phyloP scores from a whole-genome alignment of 1,284 basidiomycete species.

The Vanrija humicola region DNA sequence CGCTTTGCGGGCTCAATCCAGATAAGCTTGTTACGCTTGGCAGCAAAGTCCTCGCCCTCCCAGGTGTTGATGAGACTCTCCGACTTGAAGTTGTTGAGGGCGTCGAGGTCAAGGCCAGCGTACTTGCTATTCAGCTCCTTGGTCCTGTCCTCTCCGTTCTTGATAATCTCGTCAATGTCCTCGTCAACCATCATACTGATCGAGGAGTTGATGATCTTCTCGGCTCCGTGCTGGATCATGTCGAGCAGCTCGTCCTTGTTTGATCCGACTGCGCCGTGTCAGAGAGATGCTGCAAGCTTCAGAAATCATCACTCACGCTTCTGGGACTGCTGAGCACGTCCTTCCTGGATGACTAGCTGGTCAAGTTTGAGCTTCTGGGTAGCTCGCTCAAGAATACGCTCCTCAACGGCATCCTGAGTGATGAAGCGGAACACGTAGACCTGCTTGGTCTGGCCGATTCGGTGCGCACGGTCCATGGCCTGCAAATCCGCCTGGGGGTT shows the following conservation, averaged over 20 bases:
- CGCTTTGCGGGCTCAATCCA: conserved; percentile 91
- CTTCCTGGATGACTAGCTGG: conserved; percentile 97
- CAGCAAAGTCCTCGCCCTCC: conserved; percentile 90
- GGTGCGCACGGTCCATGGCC: conserved; percentile 98
- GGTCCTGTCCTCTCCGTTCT: conserved; percentile 86
- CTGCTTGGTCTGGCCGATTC: conserved; percentile 98
- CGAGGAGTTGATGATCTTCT: conserved; percentile 84
- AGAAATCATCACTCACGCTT: conserved; percentile 31
- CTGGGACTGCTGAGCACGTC: conserved; percentile 57
- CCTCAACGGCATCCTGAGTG: conserved; percentile 93
- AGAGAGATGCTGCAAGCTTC: not conserved
- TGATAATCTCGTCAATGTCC: conserved; percentile 92
- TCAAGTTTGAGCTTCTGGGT: conserved; percentile 95
- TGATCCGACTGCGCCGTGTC: conserved; percentile 57
- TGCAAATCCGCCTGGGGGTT: conserved; percentile 98
- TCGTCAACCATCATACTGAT: conserved; percentile 71
- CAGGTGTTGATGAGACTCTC: conserved; percentile 82
- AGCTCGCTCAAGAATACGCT: conserved; percentile 92
- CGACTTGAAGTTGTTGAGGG: conserved; percentile 94
- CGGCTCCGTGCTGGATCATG: conserved; percentile 98
- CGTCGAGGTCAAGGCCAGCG: conserved; percentile 86
- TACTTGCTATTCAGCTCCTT: conserved; percentile 87
- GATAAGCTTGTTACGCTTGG: conserved; percentile 61
- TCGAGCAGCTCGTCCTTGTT: conserved; percentile 96
- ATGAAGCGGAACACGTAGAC: conserved; percentile 98